phyloP scores from a whole-genome alignment of 208 protist species.

The Willaertia magna region DNA sequence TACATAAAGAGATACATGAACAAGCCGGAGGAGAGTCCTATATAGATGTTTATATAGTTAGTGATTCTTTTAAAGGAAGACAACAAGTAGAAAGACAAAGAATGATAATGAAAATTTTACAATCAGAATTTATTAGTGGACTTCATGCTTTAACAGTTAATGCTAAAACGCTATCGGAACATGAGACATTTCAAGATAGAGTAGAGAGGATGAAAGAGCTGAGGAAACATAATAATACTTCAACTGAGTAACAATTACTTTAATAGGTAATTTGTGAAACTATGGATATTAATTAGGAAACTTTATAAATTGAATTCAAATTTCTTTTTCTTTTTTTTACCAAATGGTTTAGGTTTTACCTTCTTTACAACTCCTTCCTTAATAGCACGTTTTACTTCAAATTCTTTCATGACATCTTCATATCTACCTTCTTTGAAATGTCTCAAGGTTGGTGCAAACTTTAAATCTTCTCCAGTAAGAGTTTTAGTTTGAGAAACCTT shows the following conservation, averaged over 20 bases:
- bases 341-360: background rate
- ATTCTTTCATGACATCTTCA: background rate
- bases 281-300: background rate
- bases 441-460: background rate
- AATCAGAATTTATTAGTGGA: background rate
- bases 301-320: background rate
- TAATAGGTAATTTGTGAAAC: no score
- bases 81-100: background rate
- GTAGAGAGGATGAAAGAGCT: background rate
- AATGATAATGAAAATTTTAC: background rate
- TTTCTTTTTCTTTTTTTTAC: background rate
- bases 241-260: no score
- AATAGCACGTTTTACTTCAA: background rate
- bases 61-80: background rate
- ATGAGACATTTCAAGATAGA: background rate
- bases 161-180: background rate
- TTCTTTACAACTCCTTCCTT: background rate
- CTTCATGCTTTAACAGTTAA: background rate
- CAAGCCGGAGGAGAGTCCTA: background rate
- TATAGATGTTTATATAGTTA: background rate
- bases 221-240: background rate
- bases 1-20: background rate
- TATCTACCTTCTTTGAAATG: constrained; percentile 12
- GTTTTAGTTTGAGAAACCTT: background rate
- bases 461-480: no score